A percentile compares a stretch with the other conserved stretches of the same genome.
phyloP scores from a whole-genome alignment of 2,329 filamentous ascomycete genomes.

The Neocucurbitaria cava region DNA sequence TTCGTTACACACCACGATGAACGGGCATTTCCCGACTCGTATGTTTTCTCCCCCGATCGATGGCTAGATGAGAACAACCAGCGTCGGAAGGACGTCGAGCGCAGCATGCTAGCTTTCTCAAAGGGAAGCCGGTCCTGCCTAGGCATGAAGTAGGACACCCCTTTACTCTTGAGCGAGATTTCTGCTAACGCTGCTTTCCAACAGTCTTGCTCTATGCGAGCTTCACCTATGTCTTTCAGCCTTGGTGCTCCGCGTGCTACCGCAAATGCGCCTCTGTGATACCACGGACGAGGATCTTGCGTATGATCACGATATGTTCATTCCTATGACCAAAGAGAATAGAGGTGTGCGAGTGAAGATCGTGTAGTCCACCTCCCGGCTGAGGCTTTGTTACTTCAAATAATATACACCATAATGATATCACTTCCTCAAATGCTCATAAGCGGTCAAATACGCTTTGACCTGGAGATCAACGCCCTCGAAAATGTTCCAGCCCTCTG shows the following conservation, averaged over 20 bases:
- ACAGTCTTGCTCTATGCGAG: slow-evolving; percentile 31
- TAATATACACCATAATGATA: too few species aligned
- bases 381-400: background rate
- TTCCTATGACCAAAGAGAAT: slow-evolving; percentile 33
- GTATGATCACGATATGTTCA: slow-evolving; percentile 37
- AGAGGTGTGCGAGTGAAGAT: slow-evolving; percentile 31
- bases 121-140: slow-evolving; percentile 43
- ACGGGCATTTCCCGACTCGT: slow-evolving; percentile 31
- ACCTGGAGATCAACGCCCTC: too few species aligned
- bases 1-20: slow-evolving; percentile 34
- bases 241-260: slow-evolving; percentile 28
- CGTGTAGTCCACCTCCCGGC: background rate
- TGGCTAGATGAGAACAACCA: slow-evolving; percentile 38
- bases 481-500: too few species aligned
- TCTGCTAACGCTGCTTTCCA: slow-evolving; percentile 4
- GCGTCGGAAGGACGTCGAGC: slow-evolving; percentile 33
- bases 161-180: background rate
- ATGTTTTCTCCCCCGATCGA: slow-evolving; percentile 37
- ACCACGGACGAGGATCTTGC: slow-evolving; percentile 29
- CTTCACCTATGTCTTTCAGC: slow-evolving; percentile 30
- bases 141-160: slow-evolving; percentile 41
- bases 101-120: slow-evolving; percentile 37
- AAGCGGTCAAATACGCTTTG: too few species aligned
- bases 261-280: slow-evolving; percentile 30
- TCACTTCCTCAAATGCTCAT: too few species aligned